Evolutionary conservation across 2,329 filamentous ascomycete species (phyloP), one percentile per base, ranked within the genome.

Genomic region (Triangularia verruculosa): DNA sequence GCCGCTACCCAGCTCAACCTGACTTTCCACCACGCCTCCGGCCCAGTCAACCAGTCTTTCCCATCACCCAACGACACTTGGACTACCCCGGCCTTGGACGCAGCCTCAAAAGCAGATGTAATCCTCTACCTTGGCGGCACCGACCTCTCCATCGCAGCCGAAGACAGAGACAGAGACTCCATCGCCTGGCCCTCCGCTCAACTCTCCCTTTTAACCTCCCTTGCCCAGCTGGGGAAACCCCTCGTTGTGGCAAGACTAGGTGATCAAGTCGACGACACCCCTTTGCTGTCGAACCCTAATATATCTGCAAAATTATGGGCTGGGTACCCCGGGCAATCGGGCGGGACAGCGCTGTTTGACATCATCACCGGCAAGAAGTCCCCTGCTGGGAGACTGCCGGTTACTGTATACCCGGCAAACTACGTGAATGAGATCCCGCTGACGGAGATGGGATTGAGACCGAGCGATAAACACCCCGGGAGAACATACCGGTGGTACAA

Each of bases 401-500:
- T 83, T 1, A 87, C 83, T 1, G 80, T 85, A 69, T 87, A 88
- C 66, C 84, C 83, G 0, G 76, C 78, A 0, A 70, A 71, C 15
- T 88, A 87, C 68, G 76, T 79, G 2, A 68, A 78, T 9, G 72
- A 80, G 51, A 78, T 86, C 2, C 78, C 80, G 1, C 82, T 86
- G 77, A 84, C 81, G 0, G 79, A 87, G 63, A 87, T 87, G 84
- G 74, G 75, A 2, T 74, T 88, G 25, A 79, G 83, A 0, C 70
- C 22, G 6, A 5, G 25, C 9, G 57, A 43, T 0, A 70, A 69
- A 2, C 79, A 75, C 34, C 83, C 83, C 0, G 84, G 84, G 15
- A 75, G 84, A 6, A 88, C 85, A 0, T 87, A 88, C 68, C 81
- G 79, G 66, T 88, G 84, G 84, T 87, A 84, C 70, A 76, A 76